Percentiles rank a stretch among this genome's conserved stretches.
phyloP scores from a whole-genome alignment of 306 rosid species.

The Pyrus betulifolia region DNA sequence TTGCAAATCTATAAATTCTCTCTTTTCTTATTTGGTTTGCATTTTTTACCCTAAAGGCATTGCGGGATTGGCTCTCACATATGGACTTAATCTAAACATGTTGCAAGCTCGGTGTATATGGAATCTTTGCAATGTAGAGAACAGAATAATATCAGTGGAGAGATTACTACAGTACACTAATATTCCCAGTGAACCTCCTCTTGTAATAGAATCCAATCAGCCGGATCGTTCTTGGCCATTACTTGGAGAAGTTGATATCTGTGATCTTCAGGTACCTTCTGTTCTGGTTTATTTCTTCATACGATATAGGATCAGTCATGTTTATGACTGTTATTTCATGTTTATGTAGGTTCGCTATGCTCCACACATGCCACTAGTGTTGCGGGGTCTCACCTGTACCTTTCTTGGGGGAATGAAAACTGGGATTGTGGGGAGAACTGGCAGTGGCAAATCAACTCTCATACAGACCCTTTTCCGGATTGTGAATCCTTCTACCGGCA shows the following conservation, averaged over 20 bases:
- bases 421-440: slow-evolving; percentile 89
- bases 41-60: slow-evolving; percentile 34
- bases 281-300: neutral
- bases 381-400: slow-evolving; percentile 70
- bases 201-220: slow-evolving; percentile 41
- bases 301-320: neutral
- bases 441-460: slow-evolving; percentile 81
- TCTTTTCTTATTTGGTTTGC: neutral
- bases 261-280: slow-evolving; percentile 55
- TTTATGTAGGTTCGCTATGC: slow-evolving; percentile 72
- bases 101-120: slow-evolving; percentile 38
- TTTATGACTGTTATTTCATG: neutral
- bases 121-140: slow-evolving; percentile 60
- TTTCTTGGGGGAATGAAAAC: slow-evolving; percentile 71
- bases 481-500: slow-evolving; percentile 53
- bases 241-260: slow-evolving; percentile 60
- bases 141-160: slow-evolving; percentile 80
- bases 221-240: slow-evolving; percentile 69
- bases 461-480: slow-evolving; percentile 71
- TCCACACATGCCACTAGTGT: slow-evolving; percentile 79
- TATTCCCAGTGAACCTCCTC: slow-evolving; percentile 71
- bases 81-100: slow-evolving; percentile 58
- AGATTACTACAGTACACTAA: slow-evolving; percentile 67
- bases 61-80: slow-evolving; percentile 85
- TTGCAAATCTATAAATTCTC: neutral